Conservation (phyloP, 352 stramenopile species). For the Pythium plurisporium region DNA sequence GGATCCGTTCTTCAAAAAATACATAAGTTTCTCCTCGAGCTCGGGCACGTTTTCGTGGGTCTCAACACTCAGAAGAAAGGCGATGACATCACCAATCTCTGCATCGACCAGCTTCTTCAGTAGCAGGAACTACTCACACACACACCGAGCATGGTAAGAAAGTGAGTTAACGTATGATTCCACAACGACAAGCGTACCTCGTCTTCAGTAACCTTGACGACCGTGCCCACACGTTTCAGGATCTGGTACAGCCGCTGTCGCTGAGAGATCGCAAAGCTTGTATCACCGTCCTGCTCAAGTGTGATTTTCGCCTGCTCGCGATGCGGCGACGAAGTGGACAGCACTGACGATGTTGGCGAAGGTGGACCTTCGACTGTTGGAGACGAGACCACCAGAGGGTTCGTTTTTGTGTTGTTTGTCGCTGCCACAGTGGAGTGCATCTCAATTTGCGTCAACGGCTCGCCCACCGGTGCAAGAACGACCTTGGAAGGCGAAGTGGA, state of each 20-base stretch:
- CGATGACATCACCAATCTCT: constrained; percentile 68
- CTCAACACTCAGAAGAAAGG: constrained; percentile 49
- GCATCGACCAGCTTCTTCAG: constrained; percentile 73
- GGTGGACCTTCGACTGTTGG: not conserved
- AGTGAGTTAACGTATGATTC: no score
- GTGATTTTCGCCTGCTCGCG: constrained; percentile 54
- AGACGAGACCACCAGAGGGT: not conserved
- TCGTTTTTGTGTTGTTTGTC: no score
- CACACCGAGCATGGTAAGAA: not conserved
- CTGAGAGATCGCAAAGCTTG: constrained; percentile 44
- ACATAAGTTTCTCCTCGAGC: constrained; percentile 31
- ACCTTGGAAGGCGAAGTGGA: constrained; percentile 11
- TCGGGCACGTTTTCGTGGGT: constrained; percentile 24
- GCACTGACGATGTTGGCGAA: constrained; percentile 3
- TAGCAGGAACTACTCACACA: constrained; percentile 36
- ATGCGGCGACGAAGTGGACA: constrained; percentile 23
- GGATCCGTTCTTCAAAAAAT: constrained; percentile 45
- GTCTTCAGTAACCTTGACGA: constrained; percentile 49
- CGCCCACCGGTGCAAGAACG: not conserved
- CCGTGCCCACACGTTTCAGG: constrained; percentile 46
- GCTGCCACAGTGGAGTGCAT: no score
- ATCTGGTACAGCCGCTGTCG: constrained; percentile 59
- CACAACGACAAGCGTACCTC: constrained; percentile 32
- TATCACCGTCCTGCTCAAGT: constrained; percentile 32
- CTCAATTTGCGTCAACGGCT: no score